These are phyloP conservation scores for Saccharum hybrid DNA, from an alignment of 202 grass and related monocot genomes.

Conservation along the genomic window DNA sequence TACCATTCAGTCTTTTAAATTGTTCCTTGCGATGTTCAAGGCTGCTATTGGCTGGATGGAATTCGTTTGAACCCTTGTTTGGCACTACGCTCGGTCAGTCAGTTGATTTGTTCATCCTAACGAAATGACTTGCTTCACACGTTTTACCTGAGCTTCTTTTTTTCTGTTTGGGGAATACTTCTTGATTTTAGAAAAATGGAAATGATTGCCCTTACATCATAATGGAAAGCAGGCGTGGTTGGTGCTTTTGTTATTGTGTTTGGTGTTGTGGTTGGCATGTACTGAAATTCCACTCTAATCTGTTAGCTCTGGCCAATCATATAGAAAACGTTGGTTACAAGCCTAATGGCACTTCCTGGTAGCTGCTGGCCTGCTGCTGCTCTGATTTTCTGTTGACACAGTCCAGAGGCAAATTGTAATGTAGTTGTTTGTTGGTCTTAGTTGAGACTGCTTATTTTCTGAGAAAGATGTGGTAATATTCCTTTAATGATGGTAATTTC, in stretches of 20 bases:
- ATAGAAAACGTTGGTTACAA: conserved; percentile 13
- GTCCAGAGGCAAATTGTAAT: neutral
- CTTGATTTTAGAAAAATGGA: conserved; percentile 7
- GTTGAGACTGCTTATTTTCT: conserved; percentile 40
- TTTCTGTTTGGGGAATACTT: neutral
- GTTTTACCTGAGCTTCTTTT: neutral
- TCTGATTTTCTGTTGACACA: conserved; percentile 16
- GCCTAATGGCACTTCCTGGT: neutral
- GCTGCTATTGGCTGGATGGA: neutral
- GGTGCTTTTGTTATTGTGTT: conserved; percentile 44
- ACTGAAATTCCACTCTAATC: conserved; percentile 30
- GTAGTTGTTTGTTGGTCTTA: conserved; percentile 4
- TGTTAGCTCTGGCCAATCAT: conserved; percentile 25
- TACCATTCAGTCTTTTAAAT: neutral
- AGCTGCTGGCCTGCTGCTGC: conserved; percentile 36
- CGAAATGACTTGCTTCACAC: conserved; percentile 4
- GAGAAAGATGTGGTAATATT: neutral
- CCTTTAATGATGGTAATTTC: conserved; percentile 7
- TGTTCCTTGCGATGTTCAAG: neutral
- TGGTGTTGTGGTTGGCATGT: conserved; percentile 43
- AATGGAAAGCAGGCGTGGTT: conserved; percentile 18
- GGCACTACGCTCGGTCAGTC: neutral
- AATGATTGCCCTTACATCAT: conserved; percentile 3
- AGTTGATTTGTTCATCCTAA: conserved; percentile 23
- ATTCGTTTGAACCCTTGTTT: neutral